Base-by-base conservation (phyloP, 306 rosid species). In the Quercus agrifolia region DNA sequence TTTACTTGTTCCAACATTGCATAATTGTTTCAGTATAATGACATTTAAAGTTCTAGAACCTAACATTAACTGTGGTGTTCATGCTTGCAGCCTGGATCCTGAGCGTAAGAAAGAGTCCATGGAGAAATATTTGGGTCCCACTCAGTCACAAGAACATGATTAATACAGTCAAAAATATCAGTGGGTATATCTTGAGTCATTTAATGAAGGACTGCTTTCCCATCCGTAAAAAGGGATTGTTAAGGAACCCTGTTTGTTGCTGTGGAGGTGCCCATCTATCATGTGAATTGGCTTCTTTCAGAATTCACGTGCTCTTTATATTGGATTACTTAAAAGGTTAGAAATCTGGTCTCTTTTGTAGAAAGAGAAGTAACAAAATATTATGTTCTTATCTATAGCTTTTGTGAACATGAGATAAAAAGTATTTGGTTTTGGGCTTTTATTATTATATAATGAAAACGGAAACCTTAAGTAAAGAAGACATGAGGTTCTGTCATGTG, bases 21-120 rank as follows among this genome's bases (percentile, higher is more conserved):
- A 35, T n/a, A 56, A 63, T 69, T 15, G 54, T 74, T 84, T 33
- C 20, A 66, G 52, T 56, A 68, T 49, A 30, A 28, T 54, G 56
- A 56, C 69, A 66, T 61, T 35, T 41, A 25, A 73, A 77, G 58
- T 54, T 77, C 75, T 56, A 51, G 77, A 82, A 72, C 54, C 81
- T 21, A 70, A 81, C 44, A 74, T 55, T 80, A 66, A 81, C 55
- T 61, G 44, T 28, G 49, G 49, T 80, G 57, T 56, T 80, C 70
- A 25, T 78, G 49, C 55, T 23, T 82, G 81, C 92, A 95, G 99
- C 88, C 96, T 95, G 68, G 99, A 95, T 90, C 98, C 94, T 1
- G 98, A 91, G 83, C 96, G 94, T 33, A 92, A 93, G 81, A 93
- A 86, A 64, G 96, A 93, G 81, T 95, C 99, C 15, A 95, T 93